phyloP scores from a whole-genome alignment of 768 basidiomycete species.

The Coprinopsis sp. region DNA sequence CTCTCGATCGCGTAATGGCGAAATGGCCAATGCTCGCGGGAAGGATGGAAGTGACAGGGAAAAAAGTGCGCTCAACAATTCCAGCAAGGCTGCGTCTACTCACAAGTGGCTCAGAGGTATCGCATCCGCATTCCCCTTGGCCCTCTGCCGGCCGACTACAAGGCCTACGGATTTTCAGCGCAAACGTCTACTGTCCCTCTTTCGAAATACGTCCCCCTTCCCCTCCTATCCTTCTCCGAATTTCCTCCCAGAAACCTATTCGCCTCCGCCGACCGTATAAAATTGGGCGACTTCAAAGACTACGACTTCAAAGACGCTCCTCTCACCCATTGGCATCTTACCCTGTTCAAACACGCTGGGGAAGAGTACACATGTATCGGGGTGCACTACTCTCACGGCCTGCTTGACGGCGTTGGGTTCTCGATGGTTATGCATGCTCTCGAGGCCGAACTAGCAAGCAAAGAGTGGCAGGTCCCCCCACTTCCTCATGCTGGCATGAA shows the following conservation, averaged over 20 bases:
- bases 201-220: slow-evolving; percentile 31
- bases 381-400: slow-evolving; percentile 35
- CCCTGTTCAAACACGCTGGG: slow-evolving; percentile 26
- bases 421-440: slow-evolving; percentile 32
- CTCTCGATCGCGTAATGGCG: slow-evolving; percentile 25
- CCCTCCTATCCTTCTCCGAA: slow-evolving; percentile 27
- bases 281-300: slow-evolving; percentile 10
- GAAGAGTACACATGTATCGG: slow-evolving; percentile 35
- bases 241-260: slow-evolving; percentile 32
- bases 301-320: slow-evolving; percentile 30
- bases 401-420: slow-evolving; percentile 39
- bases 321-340: slow-evolving; percentile 41
- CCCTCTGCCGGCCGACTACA: slow-evolving; percentile 26
- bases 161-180: slow-evolving; percentile 31
- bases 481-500: slow-evolving; percentile 24
- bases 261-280: slow-evolving; percentile 25
- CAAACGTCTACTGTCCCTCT: slow-evolving; percentile 29
- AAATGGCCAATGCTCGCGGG: slow-evolving; percentile 26
- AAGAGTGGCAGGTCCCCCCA: slow-evolving; percentile 33
- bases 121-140: slow-evolving; percentile 31
- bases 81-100: not conserved
- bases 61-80: not conserved
- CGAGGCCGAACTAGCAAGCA: slow-evolving; percentile 32
- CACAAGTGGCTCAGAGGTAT: slow-evolving; percentile 27
- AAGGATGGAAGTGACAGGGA: slow-evolving; percentile 10